Conservation (phyloP, 2,329 filamentous ascomycete genomes). For the Moelleriella libera region DNA sequence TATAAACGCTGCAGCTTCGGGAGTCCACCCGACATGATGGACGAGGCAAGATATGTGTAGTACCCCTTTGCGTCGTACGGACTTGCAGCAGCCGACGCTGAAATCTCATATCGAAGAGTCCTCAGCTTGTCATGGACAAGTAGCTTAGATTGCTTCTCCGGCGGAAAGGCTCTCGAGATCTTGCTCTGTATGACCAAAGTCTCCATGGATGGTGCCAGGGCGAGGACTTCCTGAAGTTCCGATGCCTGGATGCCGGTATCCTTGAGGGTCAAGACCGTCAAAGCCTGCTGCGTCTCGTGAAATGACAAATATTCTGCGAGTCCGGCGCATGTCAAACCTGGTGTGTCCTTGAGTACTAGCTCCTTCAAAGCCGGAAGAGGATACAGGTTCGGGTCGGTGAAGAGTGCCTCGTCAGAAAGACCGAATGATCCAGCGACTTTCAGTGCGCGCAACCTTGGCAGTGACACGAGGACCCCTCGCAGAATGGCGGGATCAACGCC, state of each 20-base stretch:
- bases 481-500: constrained; percentile 57
- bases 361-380: constrained; percentile 63
- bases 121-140: constrained; percentile 55
- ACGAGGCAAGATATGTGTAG: constrained; percentile 77
- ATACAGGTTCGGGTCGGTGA: constrained; percentile 48
- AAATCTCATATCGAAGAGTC: constrained; percentile 74
- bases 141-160: constrained; percentile 36
- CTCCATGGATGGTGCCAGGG: constrained; percentile 39
- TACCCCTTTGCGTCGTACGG: constrained; percentile 50
- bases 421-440: constrained; percentile 57
- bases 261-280: constrained; percentile 57
- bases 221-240: constrained; percentile 46
- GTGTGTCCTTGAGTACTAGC: constrained; percentile 57
- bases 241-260: constrained; percentile 56
- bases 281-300: constrained; percentile 40
- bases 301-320: constrained; percentile 53
- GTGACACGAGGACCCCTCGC: constrained; percentile 53
- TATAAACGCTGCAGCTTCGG: constrained; percentile 66
- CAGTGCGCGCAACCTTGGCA: constrained; percentile 57
- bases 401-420: constrained; percentile 67
- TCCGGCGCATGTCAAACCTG: constrained; percentile 57
- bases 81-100: constrained; percentile 39
- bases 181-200: constrained; percentile 40
- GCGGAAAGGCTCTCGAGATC: constrained; percentile 34
- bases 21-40: constrained; percentile 61